phyloP scores from a whole-genome alignment of 768 basidiomycete genomes.

The Rhodotorula graminis region DNA sequence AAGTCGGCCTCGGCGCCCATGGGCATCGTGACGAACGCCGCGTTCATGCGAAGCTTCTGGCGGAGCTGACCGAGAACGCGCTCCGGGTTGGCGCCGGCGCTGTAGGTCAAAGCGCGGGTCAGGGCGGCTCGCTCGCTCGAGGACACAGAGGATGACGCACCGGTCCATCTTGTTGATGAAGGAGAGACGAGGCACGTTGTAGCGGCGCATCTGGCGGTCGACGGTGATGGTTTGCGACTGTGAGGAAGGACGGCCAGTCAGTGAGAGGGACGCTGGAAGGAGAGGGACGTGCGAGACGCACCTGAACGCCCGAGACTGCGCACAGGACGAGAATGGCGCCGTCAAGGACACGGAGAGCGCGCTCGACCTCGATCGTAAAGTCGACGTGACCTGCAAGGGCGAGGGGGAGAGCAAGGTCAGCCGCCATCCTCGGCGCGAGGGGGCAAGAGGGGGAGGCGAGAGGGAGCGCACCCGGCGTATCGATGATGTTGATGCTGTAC shows the following conservation, averaged over 20 bases:
- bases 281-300: constrained; percentile 44
- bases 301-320: constrained; percentile 94
- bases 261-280: background rate
- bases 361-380: constrained; percentile 98
- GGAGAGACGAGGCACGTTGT: constrained; percentile 88
- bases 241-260: background rate
- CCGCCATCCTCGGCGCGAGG: background rate
- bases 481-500: constrained; percentile 95
- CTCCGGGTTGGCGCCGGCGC: constrained; percentile 96
- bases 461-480: constrained; percentile 72
- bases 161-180: constrained; percentile 99
- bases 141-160: constrained; percentile 47
- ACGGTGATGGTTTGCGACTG: constrained; percentile 98
- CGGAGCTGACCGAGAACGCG: constrained; percentile 87
- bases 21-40: constrained; percentile 92
- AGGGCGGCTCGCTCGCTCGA: background rate
- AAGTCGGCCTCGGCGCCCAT: constrained; percentile 86
- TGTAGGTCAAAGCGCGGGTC: constrained; percentile 42
- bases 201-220: constrained; percentile 96
- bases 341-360: constrained; percentile 90
- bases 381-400: constrained; percentile 78
- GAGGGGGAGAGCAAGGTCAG: background rate
- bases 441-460: background rate
- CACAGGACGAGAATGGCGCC: constrained; percentile 94
- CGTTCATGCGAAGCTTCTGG: constrained; percentile 80